Percentiles rank a stretch among this genome's conserved stretches.
phyloP scores from a whole-genome alignment of 257 asterid species.

The Forsythia suspensa region DNA sequence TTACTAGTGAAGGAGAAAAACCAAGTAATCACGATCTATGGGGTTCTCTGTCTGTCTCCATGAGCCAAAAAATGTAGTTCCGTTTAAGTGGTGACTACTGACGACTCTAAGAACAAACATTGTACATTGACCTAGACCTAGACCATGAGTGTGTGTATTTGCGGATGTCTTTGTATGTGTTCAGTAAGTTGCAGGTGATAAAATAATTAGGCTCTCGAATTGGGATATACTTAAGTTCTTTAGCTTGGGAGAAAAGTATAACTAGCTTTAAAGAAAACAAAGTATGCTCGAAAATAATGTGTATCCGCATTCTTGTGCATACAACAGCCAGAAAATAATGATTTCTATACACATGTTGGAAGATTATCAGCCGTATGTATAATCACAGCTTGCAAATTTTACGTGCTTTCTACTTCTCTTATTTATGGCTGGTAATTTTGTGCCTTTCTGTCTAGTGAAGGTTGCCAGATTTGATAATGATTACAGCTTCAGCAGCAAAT shows the following conservation, averaged over 20 bases:
- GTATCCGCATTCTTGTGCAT: neutral
- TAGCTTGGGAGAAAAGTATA: slow-evolving; percentile 6
- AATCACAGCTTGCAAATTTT: slow-evolving; percentile 17
- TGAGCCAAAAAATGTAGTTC: slow-evolving; percentile 11
- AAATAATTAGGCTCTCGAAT: neutral
- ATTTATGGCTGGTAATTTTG: slow-evolving; percentile 19
- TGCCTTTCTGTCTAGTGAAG: slow-evolving; percentile 40
- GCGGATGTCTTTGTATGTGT: neutral
- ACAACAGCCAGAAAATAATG: slow-evolving; percentile 6
- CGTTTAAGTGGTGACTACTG: neutral
- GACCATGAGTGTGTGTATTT: neutral
- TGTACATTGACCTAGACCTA: slow-evolving; percentile 9
- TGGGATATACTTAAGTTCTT: neutral
- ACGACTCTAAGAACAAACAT: neutral
- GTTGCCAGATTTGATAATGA: slow-evolving; percentile 48
- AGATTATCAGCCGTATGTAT: slow-evolving; percentile 12
- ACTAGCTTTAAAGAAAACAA: neutral
- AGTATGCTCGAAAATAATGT: slow-evolving; percentile 8
- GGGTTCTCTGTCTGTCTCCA: slow-evolving; percentile 4
- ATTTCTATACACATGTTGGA: slow-evolving; percentile 18
- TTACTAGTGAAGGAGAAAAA: slow-evolving; percentile 4
- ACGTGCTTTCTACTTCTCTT: slow-evolving; percentile 19
- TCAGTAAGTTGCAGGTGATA: neutral
- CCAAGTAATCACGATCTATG: neutral
- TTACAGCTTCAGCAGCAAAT: slow-evolving; percentile 51